Evolutionary conservation across 805 yeast species (phyloP), one percentile per base, ranked within the genome.

Genomic region (Suhomyces tanzawaensis): DNA sequence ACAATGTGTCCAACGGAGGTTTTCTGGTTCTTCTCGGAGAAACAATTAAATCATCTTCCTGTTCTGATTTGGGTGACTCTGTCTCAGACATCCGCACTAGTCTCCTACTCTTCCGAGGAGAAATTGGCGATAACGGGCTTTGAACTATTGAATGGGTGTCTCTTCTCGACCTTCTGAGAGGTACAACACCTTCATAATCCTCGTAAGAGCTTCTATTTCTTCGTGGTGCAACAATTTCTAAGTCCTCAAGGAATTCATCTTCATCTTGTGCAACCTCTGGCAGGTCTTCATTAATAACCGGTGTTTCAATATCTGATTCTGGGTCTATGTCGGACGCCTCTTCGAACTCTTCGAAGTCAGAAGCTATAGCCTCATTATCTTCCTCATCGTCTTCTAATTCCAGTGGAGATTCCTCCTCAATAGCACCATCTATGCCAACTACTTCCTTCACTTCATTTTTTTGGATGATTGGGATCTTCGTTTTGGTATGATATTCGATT

Each of bases 351-450:
- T 33, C 34, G 17, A 34, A 19, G 3, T 35, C 37, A 6, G 24
- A 23, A 6, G 14, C 35, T 4, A 19, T 35, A 4, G 18, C 40
- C 24, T 45, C 54, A 2, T 52, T 59, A 12, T 37, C 48, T 3
- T 40, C 53, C 30, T 49, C 60, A 3, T 46, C 56, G 8, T 48
- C 61, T 23, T 54, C 66, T 5, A 48, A 58, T 11, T 47, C 46
- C 4, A n/a, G 48, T n/a, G n/a, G n/a, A n/a, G n/a, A 46, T 13
- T 50, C 56, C 7, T 38, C 52, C 29, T 52, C 62, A 28, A 44
- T 51, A 7, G 34, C 49, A 17, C 44, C 48, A 12, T 42, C 41
- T 35, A 15, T 9, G 21, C 52, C 55, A 3, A n/a, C 12, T 9
- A 14, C 31, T 17, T 31, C 34, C 25, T 37, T 42, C 17, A 40